Base-by-base conservation (phyloP, 768 basidiomycete genomes). In the Phlebiopsis flavidoalba region DNA sequence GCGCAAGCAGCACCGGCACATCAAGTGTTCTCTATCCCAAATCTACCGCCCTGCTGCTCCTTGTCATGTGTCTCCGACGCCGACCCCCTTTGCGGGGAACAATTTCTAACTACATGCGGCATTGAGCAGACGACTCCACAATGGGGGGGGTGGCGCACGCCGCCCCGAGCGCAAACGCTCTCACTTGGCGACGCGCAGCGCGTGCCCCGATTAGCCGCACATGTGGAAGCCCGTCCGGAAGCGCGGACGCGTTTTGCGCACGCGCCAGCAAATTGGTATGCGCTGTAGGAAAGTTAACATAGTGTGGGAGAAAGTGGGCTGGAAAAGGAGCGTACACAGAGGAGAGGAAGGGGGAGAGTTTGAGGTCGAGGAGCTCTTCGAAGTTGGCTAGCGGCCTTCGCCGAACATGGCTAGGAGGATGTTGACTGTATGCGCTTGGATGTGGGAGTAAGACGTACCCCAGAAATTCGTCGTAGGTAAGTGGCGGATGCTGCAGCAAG, bases 221-320 rank as follows among this genome's bases (percentile, higher is more conserved):
- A 80, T 74, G 70, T 91, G 90, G 71, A 91, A 91, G 54, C 37
- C 36, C 54, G n/a, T 17, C 37, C 71, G 66, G 66, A 79, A 80
- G n/a, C 1, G 81, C 74, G 36, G 74, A 66, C 57, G 77, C 76
- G 65, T 90, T 86, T 65, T n/a, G n/a, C n/a, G n/a, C n/a, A 83
- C 73, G 60, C 82, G 79, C 90, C 90, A 91, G 74, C n/a, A n/a
- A 89, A 90, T 60, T 88, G 85, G 72, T 88, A 90, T 1, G 89
- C 88, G 61, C 78, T 60, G 53, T 12, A 6, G 5, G 48, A 3
- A 22, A 8, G 51, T 19, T 17, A 53, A 51, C 8, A 24, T 5
- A 48, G 8, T 5, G n/a, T 48, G 7, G 48, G 21, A 36, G 17
- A 37, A 4, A 24, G 31, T 33, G 15, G 43, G 10, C n/a, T n/a